Evolutionary conservation across 352 stramenopile genomes (phyloP), one percentile per base, ranked within the genome.

Genomic region (Sclerospora graminicola): DNA sequence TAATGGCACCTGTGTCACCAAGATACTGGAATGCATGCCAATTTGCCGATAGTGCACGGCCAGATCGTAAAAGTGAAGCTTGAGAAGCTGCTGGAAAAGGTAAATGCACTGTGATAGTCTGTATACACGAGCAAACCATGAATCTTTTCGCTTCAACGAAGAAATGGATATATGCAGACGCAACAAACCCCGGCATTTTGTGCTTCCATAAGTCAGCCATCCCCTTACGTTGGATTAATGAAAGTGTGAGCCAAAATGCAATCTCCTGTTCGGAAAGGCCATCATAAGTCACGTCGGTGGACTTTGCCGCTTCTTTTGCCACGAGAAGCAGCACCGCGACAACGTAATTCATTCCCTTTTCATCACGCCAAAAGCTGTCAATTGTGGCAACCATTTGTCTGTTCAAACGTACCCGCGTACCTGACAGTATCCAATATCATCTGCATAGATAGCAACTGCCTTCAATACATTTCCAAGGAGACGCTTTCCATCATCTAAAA

Each of bases 281-380:
- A 21, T 54, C 23, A 0, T 59, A 14, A 41, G 57, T 27, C 16
- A 48, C 24, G 10, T 34, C 14, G 7, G 42, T 10, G 32, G 15
- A 2, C 9, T 51, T 19, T 32, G 48, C 24, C n/a, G 34, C 16
- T 13, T 59, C 51, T 36, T 62, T 69, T 30, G 79, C 51, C 14
- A 76, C 41, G 16, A 87, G 48, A 29, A 92, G 41, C 1, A 87
- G 40, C 8, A 61, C 56, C 18, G 73, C 80, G 0, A 74, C 77
- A 16, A 89, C 75, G 54, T 89, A 92, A 53, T 89, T 92, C 80
- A 92, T 92, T 4, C 80, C 80, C 74, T 89, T 26, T 0, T 31
- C 45, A 42, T 0, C 9, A 46, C 16, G 51, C 30, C 14, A 28
- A 34, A 8, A 50, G 1, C 23, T 14, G 15, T 51, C 23, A 50